Conservation (phyloP, 306 rosid genomes). For the Sicyos edulis region DNA sequence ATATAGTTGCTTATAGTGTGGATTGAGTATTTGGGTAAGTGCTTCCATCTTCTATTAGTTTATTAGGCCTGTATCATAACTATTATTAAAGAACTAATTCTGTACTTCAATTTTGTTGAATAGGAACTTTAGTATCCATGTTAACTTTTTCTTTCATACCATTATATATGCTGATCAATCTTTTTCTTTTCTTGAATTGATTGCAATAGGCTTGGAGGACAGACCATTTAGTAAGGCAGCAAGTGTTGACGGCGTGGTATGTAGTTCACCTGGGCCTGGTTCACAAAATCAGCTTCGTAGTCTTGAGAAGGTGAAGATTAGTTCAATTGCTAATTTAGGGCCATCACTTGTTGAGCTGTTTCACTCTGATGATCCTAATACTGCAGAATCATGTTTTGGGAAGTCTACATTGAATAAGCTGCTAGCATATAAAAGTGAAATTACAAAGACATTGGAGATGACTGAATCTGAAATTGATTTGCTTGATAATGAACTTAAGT, state of each 20-base stretch:
- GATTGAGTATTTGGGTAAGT: neutral
- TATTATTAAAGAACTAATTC: neutral
- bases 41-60: neutral
- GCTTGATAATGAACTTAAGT: conserved; percentile 72
- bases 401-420: conserved; percentile 63
- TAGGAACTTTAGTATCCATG: neutral
- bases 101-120: neutral
- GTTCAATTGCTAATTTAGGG: conserved; percentile 47
- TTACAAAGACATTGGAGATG: conserved; percentile 75
- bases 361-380: conserved; percentile 53
- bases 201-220: conserved; percentile 60
- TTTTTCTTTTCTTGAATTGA: neutral
- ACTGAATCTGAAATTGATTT: conserved; percentile 87
- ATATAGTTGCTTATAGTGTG: neutral
- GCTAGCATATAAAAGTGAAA: conserved; percentile 69
- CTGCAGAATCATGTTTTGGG: conserved; percentile 42
- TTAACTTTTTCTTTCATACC: neutral
- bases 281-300: conserved; percentile 45
- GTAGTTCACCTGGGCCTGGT: conserved; percentile 43
- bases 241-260: conserved; percentile 44
- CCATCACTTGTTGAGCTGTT: conserved; percentile 53
- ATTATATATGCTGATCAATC: neutral
- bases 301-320: conserved; percentile 58
- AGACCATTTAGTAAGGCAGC: conserved; percentile 50
- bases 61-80: too few relatives aligned